Base-by-base conservation (phyloP, 2,329 filamentous ascomycete genomes). In the Clarireedia monteithiana region DNA sequence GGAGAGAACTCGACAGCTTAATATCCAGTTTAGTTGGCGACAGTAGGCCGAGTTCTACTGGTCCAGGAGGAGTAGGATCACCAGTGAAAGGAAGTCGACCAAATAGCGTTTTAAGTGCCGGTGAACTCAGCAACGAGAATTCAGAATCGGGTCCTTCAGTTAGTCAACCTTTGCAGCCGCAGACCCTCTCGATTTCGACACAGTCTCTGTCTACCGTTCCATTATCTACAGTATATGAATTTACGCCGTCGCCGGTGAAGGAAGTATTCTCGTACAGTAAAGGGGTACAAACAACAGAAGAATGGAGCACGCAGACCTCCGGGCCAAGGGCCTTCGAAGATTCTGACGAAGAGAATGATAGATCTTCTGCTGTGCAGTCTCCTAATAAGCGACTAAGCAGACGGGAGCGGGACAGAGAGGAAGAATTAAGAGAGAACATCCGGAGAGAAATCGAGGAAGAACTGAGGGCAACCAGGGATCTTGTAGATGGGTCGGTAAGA, bases 201-300 rank as follows among this genome's bases (percentile, higher is more conserved):
- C 89, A 92, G 66, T 86, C 83, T 3, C 81, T 96, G 20, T 86
- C 84, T 6, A 86, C 91, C 1, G 83, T 83, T 10, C 79, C 88
- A 6, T 77, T 90, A 53, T 83, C 85, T 17, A 91, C 89, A 36
- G 81, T 94, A 58, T 91, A 87, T 72, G 91, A 96, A 71, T 88
- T 84, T 61, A 83, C 87, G 1, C 86, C 88, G 1, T 86, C 84
- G 20, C 84, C 86, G 36, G 82, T 86, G 55, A 83, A 86, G 62
- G 94, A 99, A 71, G 78, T 95, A 58, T 91, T 95, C 68, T 95
- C 91, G 53, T 99, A 99, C 77, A 97, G 89, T 78, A 97, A 96
- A 75, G 91, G 85, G 55, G 91, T 97, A 23, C 95, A 99, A 72
- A 96, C 94, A 15, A 83, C 86, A 23, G 87, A 90, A 66, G 83